Evolutionary conservation across 2,329 filamentous ascomycete species (phyloP).

Genomic region (Atkinsonella texensis): DNA sequence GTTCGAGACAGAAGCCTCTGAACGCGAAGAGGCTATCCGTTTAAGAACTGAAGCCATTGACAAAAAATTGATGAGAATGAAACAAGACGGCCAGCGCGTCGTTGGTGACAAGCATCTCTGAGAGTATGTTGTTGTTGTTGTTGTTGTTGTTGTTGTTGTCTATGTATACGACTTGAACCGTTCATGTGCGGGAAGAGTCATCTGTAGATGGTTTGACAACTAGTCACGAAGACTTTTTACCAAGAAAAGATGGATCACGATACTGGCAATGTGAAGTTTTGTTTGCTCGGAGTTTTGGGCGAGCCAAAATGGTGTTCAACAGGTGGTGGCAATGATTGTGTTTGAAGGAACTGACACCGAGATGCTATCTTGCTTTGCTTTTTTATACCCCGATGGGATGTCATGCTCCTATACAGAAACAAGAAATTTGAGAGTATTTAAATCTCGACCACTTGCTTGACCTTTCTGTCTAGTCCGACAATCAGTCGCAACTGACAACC

Average conservation of each 20-base stretch:
- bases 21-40: constrained; percentile 41
- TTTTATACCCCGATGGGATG: not conserved
- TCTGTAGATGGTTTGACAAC: not conserved
- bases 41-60: constrained; percentile 41
- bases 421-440: not conserved
- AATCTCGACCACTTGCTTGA: constrained; percentile 17
- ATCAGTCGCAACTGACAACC: constrained; percentile 49
- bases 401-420: not conserved
- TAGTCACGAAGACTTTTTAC: not conserved
- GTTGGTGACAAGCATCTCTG: constrained; percentile 30
- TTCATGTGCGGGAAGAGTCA: not conserved
- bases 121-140: not conserved
- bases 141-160: too few relatives aligned
- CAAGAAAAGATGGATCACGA: not conserved
- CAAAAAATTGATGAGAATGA: constrained; percentile 41
- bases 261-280: not conserved
- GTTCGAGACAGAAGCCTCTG: constrained; percentile 44
- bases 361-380: constrained; percentile 2
- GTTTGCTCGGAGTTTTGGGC: not conserved
- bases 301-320: constrained; percentile 2
- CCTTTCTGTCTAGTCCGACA: constrained; percentile 47
- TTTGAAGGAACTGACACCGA: not conserved
- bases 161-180: not conserved
- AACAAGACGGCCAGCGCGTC: constrained; percentile 43
- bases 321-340: not conserved